phyloP scores from a whole-genome alignment of 306 rosid genomes.

The Chamaecrista fasciculata region DNA sequence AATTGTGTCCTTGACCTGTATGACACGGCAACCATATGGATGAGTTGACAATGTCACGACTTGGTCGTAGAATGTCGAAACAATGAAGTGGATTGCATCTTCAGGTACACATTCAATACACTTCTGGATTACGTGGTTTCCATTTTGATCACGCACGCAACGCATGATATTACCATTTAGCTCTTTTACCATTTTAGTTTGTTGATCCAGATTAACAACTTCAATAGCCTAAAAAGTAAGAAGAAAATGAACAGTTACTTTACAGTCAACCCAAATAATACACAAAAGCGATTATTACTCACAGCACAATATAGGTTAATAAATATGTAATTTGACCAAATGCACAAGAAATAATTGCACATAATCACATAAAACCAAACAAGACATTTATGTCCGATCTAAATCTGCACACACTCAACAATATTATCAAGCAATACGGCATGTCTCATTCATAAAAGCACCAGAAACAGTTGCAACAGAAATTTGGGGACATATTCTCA shows the following conservation, averaged over 20 bases:
- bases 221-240: conserved; percentile 69
- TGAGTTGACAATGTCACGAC: conserved; percentile 90
- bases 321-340: background rate
- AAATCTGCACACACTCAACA: background rate
- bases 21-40: conserved; percentile 96
- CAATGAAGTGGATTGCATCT: conserved; percentile 68
- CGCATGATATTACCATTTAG: conserved; percentile 92
- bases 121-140: conserved; percentile 94
- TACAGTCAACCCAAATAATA: background rate
- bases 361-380: background rate
- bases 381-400: background rate
- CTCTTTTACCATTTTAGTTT: conserved; percentile 85
- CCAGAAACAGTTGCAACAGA: background rate
- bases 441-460: conserved; percentile 7
- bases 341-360: conserved; percentile 1
- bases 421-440: background rate
- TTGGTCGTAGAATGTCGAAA: conserved; percentile 84
- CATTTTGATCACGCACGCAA: conserved; percentile 96
- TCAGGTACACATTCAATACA: conserved; percentile 98
- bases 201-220: conserved; percentile 88
- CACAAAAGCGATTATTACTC: conserved; percentile 11
- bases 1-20: conserved; percentile 57
- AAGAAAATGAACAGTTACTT: conserved; percentile 2
- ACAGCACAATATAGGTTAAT: conserved; percentile 11
- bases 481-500: background rate